These are phyloP conservation scores for Chrysoporthe austroafricana DNA, from an alignment of 2,329 filamentous ascomycete species.

Conservation along the genomic window DNA sequence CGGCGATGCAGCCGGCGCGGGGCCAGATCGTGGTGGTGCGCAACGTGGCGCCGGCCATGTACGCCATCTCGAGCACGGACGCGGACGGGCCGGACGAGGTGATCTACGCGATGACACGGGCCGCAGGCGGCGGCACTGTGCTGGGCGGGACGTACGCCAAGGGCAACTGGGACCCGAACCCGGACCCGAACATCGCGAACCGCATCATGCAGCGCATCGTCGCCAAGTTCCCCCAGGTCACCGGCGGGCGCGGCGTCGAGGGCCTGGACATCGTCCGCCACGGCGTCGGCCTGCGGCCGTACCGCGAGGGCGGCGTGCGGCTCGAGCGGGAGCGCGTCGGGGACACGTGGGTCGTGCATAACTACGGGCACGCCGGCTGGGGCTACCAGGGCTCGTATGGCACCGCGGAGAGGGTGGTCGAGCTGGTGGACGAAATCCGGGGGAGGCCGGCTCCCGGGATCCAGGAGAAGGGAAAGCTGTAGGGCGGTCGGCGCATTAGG, in stretches of 20 bases:
- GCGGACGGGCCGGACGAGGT: constrained; percentile 76
- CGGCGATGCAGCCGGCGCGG: constrained; percentile 72
- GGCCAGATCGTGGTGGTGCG: constrained; percentile 85
- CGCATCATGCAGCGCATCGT: constrained; percentile 84
- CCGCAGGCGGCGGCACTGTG: constrained; percentile 78
- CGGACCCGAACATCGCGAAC: constrained; percentile 77
- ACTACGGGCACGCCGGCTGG: constrained; percentile 80
- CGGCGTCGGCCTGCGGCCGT: constrained; percentile 79
- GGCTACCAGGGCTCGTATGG: constrained; percentile 75
- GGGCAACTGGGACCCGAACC: constrained; percentile 76
- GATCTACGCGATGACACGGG: constrained; percentile 81
- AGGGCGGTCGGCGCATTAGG: neutral
- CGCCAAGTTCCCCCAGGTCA: constrained; percentile 66
- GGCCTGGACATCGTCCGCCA: constrained; percentile 78
- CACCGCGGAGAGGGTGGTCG: constrained; percentile 67
- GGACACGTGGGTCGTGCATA: constrained; percentile 72
- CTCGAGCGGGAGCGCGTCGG: constrained; percentile 74
- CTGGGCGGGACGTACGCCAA: constrained; percentile 85
- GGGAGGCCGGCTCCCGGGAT: constrained; percentile 37
- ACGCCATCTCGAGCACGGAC: constrained; percentile 70
- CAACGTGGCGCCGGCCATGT: constrained; percentile 75
- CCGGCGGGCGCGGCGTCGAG: constrained; percentile 69
- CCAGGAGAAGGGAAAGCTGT: constrained; percentile 23
- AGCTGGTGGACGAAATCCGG: constrained; percentile 67
- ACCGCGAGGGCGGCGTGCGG: constrained; percentile 72